Base-by-base conservation (phyloP, 23 red algal genomes). In the Porphyridium purpureum region DNA sequence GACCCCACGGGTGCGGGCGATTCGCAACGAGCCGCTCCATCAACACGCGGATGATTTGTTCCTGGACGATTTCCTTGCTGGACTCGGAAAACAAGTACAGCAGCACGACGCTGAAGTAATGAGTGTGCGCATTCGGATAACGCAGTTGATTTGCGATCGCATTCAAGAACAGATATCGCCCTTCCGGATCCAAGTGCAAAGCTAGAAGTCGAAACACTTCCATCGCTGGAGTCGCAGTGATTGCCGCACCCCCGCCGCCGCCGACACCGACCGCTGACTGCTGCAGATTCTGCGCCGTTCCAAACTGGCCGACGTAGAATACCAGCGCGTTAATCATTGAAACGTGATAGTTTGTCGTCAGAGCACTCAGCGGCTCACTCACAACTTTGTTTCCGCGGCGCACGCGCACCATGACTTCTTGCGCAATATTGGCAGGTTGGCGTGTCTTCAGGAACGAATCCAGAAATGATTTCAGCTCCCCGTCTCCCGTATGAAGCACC, bases 1-100 rank as follows among this genome's bases (percentile, higher is more conserved):
- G 69, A 8, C 90, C 90, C 90, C 90, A 98, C 26, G 90, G 90
- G 66, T 98, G 90, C 19, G 90, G 90, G 36, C 80, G 33, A 47
- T 79, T 83, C 0, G 90, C 90, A 68, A 98, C 75, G 4, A 86
- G 47, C 21, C 90, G 58, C 59, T 98, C 90, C 21, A 98, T 63
- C 15, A 98, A 64, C 29, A 98, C 90, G 7, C 80, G 46, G 4
- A 80, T 60, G 19, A 98, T 70, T 58, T 85, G 79, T 31, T 98
- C 90, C 27, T 83, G 74, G 27, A 86, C 65, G 24, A 48, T 58
- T 23, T 78, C 90, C 21, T 73, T 55, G 21, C 33, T 60, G 11
- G 69, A 58, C 23, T 86, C 77, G 9, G 40, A 52, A 53, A 98
- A 98, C 7, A 98, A 54, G 36, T 67, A 74, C 53, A 98, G 67